Conservation (phyloP, 140 eudicot genomes). For the Eryngium alpinum region DNA sequence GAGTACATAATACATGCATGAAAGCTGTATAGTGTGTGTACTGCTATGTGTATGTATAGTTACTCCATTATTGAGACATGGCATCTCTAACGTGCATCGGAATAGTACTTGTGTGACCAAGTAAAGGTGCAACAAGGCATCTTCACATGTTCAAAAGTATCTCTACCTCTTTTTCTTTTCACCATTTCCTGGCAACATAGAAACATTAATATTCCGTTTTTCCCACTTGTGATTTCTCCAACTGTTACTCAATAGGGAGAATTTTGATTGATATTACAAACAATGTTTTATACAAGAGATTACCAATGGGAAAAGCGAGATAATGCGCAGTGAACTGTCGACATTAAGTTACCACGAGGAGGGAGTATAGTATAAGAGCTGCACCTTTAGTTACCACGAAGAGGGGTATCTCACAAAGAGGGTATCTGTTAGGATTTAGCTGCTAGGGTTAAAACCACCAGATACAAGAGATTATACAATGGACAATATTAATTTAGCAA, state of each 20-base stretch:
- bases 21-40: background rate
- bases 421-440: no score
- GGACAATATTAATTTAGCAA: background rate
- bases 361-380: no score
- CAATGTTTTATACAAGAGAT: background rate
- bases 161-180: background rate
- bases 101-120: background rate
- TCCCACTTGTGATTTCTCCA: background rate
- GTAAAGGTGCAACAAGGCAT: slow-evolving; percentile 1
- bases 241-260: background rate
- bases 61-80: background rate
- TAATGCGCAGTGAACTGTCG: no score
- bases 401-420: no score
- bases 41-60: background rate
- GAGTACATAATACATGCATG: background rate
- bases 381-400: no score
- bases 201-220: background rate
- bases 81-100: slow-evolving; percentile 3
- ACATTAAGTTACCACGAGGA: no score
- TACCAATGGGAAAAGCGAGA: no score
- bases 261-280: slow-evolving; percentile 6
- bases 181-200: background rate
- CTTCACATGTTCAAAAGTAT: slow-evolving; percentile 3
- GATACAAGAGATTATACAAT: background rate
- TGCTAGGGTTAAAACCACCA: no score